phyloP scores from a whole-genome alignment of 2,329 filamentous ascomycete species.

The Sporothrix brunneoviolacea region DNA sequence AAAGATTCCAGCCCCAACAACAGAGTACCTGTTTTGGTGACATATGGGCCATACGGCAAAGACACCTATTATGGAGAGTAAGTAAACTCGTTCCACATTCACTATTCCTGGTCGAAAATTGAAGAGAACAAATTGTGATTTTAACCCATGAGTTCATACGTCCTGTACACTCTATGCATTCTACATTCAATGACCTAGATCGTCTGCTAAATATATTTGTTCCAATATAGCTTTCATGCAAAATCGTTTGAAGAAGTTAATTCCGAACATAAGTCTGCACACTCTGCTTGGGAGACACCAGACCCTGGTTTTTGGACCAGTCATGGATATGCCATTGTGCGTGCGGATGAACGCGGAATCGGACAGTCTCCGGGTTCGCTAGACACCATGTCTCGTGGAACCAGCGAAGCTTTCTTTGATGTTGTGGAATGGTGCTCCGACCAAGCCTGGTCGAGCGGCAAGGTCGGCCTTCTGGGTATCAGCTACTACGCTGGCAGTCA shows the following conservation, averaged over 20 bases:
- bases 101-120: conserved; percentile 26
- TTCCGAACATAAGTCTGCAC: conserved; percentile 43
- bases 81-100: background rate
- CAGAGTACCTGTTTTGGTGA: conserved; percentile 55
- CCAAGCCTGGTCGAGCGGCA: conserved; percentile 41
- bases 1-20: conserved; percentile 23
- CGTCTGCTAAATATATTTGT: too few species aligned
- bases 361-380: conserved; percentile 42
- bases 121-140: too few species aligned
- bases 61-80: conserved; percentile 54
- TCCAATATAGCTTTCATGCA: conserved; percentile 32
- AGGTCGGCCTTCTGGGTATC: conserved; percentile 42
- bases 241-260: conserved; percentile 44
- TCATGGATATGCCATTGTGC: conserved; percentile 48
- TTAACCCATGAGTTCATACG: too few species aligned
- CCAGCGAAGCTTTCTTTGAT: conserved; percentile 42
- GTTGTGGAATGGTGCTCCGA: conserved; percentile 44
- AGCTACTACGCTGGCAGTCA: conserved; percentile 41
- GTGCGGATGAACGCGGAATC: conserved; percentile 43
- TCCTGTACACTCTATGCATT: too few species aligned
- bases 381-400: conserved; percentile 43
- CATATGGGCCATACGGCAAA: conserved; percentile 69
- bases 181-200: too few species aligned
- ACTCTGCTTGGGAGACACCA: conserved; percentile 55
- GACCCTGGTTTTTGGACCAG: conserved; percentile 50